These are phyloP conservation scores for Fusarium verticillioides DNA, from an alignment of 2,329 filamentous ascomycete species.

Conservation along the genomic window DNA sequence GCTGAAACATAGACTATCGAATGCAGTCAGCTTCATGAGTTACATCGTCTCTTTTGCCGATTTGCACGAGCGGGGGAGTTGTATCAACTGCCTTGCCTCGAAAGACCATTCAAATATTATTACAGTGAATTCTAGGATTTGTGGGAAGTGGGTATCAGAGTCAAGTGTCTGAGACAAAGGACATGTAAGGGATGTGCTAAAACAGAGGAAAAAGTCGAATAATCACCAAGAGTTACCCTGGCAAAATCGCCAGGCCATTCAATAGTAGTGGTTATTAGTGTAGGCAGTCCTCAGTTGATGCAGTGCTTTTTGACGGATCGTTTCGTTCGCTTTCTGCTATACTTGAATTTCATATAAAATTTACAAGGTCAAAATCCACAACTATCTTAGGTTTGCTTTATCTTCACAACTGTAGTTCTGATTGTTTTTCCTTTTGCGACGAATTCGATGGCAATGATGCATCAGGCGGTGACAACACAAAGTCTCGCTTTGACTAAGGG, in stretches of 20 bases:
- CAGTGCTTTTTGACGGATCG: background rate
- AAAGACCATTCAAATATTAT: background rate
- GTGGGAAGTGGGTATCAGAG: no score
- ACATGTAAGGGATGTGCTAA: no score
- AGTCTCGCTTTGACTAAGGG: background rate
- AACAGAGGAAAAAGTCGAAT: no score
- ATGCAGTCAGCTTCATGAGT: background rate
- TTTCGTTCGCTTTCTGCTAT: background rate
- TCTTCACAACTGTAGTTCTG: accelerated
- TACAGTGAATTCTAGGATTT: no score
- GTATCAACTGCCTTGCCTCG: accelerated
- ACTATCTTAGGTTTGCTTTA: background rate
- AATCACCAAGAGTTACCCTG: no score
- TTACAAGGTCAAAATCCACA: background rate
- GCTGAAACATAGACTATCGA: background rate
- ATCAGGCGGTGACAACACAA: background rate
- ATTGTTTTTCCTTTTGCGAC: accelerated
- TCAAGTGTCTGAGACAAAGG: no score
- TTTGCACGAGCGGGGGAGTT: accelerated
- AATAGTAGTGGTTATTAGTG: no score
- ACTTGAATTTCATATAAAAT: background rate
- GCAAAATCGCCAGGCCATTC: no score
- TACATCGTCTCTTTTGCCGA: background rate
- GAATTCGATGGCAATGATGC: accelerated
- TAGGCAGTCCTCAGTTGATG: background rate